Evolutionary conservation across 2,329 filamentous ascomycete species (phyloP).

Genomic region (Dendryphion nanum): DNA sequence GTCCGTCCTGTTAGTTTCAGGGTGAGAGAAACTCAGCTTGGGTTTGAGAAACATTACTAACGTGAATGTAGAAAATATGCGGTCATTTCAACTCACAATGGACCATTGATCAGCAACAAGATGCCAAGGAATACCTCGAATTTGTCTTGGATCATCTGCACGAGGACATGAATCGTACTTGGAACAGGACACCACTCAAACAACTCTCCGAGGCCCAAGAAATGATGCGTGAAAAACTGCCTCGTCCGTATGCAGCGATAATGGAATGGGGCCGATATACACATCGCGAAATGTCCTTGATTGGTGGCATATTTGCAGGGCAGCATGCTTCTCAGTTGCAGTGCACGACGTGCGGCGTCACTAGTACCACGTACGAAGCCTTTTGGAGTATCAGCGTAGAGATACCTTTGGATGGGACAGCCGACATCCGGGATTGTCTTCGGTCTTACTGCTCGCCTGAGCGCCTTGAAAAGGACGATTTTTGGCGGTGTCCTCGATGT

Average conservation of each 20-base stretch:
- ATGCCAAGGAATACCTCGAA: constrained; percentile 84
- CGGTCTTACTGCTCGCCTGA: constrained; percentile 68
- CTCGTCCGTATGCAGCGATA: constrained; percentile 63
- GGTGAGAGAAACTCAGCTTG: constrained; percentile 20
- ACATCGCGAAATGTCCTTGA: constrained; percentile 69
- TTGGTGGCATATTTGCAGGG: constrained; percentile 77
- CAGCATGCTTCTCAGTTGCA: constrained; percentile 62
- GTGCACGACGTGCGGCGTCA: constrained; percentile 61
- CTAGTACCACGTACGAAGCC: constrained; percentile 65
- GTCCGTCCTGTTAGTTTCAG: constrained; percentile 49
- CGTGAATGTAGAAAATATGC: constrained; percentile 55
- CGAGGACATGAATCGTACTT: constrained; percentile 77
- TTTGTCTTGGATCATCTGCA: constrained; percentile 80
- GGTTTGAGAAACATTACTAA: constrained; percentile 13
- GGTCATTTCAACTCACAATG: constrained; percentile 65
- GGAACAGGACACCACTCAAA: constrained; percentile 57
- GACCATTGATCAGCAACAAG: constrained; percentile 77
- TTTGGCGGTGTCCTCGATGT: constrained; percentile 74
- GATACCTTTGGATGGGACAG: constrained; percentile 61
- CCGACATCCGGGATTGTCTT: constrained; percentile 67
- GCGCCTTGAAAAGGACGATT: constrained; percentile 63
- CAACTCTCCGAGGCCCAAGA: constrained; percentile 61
- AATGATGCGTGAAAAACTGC: constrained; percentile 58
- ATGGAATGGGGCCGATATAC: constrained; percentile 74
- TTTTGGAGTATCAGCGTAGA: constrained; percentile 72